A percentile compares a stretch with the other conserved stretches of the same genome.
Evolutionary conservation across 306 rosid genomes (phyloP).

Genomic region (Bauhinia variegata): DNA sequence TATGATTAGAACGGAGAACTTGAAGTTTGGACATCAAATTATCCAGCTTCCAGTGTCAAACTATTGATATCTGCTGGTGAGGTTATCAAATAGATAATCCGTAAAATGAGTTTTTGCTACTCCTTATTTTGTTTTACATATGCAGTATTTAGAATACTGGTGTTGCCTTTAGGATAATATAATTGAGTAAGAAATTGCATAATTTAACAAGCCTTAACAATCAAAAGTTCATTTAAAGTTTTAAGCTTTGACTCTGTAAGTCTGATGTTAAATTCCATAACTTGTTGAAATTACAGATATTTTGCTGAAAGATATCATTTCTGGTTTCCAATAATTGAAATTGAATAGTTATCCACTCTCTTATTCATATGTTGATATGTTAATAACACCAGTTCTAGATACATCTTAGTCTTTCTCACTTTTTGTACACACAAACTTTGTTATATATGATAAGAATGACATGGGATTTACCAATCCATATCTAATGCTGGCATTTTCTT

Average conservation of each 20-base stretch:
- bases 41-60: too few species aligned
- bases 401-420: slow-evolving; percentile 2
- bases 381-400: not conserved
- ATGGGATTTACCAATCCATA: slow-evolving; percentile 3
- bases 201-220: not conserved
- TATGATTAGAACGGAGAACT: not conserved
- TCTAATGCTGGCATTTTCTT: slow-evolving; percentile 30
- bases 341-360: slow-evolving; percentile 1
- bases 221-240: not conserved
- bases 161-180: not conserved
- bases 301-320: not conserved
- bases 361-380: slow-evolving; percentile 17
- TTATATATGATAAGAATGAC: not conserved
- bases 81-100: not conserved
- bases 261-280: not conserved
- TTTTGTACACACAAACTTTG: not conserved
- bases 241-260: too few species aligned
- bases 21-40: not conserved
- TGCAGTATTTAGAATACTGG: not conserved
- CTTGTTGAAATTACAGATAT: not conserved
- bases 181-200: not conserved
- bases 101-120: not conserved
- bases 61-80: not conserved
- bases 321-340: slow-evolving; percentile 1
- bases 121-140: not conserved